phyloP scores from a whole-genome alignment of 2,329 filamentous ascomycete species.

The Hymenoscyphus fructigenus region DNA sequence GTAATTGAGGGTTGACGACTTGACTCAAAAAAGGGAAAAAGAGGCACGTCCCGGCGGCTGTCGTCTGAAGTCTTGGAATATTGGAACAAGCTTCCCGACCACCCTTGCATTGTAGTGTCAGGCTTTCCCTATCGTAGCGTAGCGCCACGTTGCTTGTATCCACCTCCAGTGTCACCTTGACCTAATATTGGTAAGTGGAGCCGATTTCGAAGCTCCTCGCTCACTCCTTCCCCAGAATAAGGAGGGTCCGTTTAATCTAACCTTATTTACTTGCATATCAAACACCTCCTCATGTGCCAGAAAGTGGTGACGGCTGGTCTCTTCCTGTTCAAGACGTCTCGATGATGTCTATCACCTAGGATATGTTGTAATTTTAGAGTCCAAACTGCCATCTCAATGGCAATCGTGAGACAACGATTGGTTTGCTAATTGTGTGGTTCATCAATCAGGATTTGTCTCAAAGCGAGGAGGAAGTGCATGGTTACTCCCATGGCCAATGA shows the following conservation, averaged over 20 bases:
- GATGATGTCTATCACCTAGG: too few species aligned
- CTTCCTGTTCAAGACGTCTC: not conserved
- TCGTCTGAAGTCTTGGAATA: constrained; percentile 3
- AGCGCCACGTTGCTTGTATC: not conserved
- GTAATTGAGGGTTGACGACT: not conserved
- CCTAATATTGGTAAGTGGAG: not conserved
- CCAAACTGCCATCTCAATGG: not conserved
- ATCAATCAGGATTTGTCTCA: constrained; percentile 3
- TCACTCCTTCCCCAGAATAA: not conserved
- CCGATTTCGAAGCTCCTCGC: not conserved
- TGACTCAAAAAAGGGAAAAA: not conserved
- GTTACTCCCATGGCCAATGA: not conserved
- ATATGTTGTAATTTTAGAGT: too few species aligned
- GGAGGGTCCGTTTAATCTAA: constrained; percentile 16
- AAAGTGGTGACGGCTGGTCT: constrained; percentile 13
- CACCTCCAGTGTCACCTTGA: too few species aligned
- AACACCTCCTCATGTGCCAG: constrained; percentile 11
- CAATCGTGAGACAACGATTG: constrained; percentile 10
- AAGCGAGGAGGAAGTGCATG: not conserved
- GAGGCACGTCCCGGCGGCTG: not conserved
- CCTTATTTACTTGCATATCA: constrained; percentile 13
- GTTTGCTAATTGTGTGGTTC: not conserved
- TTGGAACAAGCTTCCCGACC: not conserved
- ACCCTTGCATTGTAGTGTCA: not conserved
- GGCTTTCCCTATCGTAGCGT: not conserved